These are phyloP conservation scores for Beauveria rudraprayagi DNA, from an alignment of 2,329 filamentous ascomycete genomes.

Conservation along the genomic window DNA sequence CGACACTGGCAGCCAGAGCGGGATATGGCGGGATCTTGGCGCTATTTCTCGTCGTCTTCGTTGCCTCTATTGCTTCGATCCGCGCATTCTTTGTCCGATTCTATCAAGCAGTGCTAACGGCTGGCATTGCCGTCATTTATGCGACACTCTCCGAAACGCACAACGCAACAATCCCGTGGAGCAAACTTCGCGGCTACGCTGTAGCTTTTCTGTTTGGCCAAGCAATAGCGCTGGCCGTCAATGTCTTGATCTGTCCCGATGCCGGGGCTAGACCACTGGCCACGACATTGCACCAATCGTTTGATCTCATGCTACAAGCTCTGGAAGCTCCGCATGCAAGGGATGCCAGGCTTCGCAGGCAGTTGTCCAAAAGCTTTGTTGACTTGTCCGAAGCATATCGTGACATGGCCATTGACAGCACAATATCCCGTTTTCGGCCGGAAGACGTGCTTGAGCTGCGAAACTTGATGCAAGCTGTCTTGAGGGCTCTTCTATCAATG, in stretches of 20 bases:
- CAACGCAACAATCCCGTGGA: slow-evolving; percentile 35
- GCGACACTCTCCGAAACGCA: slow-evolving; percentile 44
- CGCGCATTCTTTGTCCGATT: slow-evolving; percentile 48
- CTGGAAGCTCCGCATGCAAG: slow-evolving; percentile 23
- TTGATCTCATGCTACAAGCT: slow-evolving; percentile 36
- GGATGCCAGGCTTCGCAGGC: slow-evolving; percentile 28
- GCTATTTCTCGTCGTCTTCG: slow-evolving; percentile 45
- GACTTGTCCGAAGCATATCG: slow-evolving; percentile 47
- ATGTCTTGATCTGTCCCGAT: slow-evolving; percentile 42
- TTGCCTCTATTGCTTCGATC: slow-evolving; percentile 42
- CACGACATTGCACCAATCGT: slow-evolving; percentile 36
- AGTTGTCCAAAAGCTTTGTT: slow-evolving; percentile 44
- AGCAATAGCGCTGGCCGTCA: slow-evolving; percentile 41
- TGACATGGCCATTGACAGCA: slow-evolving; percentile 50
- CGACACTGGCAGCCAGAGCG: slow-evolving; percentile 33
- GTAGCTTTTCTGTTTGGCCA: slow-evolving; percentile 50
- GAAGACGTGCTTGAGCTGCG: slow-evolving; percentile 41
- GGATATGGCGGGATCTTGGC: slow-evolving; percentile 50
- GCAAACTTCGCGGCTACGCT: slow-evolving; percentile 42
- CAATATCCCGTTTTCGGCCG: slow-evolving; percentile 44
- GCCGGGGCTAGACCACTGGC: slow-evolving; percentile 47
- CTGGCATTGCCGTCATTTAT: slow-evolving; percentile 48
- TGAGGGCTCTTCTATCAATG: slow-evolving; percentile 45
- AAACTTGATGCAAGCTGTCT: slow-evolving; percentile 47
- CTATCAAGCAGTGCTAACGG: slow-evolving; percentile 46